phyloP scores from a whole-genome alignment of 1,139 yeast genomes.

The Candida sojae region DNA sequence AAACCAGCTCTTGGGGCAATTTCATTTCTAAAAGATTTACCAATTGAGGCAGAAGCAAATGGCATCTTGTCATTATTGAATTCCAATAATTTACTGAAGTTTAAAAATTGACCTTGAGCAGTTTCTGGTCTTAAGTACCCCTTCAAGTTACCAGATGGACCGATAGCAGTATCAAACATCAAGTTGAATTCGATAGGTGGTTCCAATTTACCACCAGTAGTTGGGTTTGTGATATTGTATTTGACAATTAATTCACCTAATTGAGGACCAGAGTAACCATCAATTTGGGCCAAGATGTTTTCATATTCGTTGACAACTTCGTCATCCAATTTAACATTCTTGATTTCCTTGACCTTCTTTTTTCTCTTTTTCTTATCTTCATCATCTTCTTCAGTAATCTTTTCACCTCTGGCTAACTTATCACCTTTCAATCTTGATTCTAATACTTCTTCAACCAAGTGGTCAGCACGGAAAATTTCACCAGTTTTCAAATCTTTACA shows the following conservation, averaged over 20 bases:
- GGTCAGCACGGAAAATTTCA: constrained; percentile 98
- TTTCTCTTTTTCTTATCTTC: constrained; percentile 86
- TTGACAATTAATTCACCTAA: constrained; percentile 85
- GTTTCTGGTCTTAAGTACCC: constrained; percentile 98
- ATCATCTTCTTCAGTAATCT: constrained; percentile 56
- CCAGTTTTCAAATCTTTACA: constrained; percentile 94
- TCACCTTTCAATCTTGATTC: constrained; percentile 96
- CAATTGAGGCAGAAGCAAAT: constrained; percentile 97
- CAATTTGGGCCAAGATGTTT: constrained; percentile 85
- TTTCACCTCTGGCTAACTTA: constrained; percentile 87
- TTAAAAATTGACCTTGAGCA: constrained; percentile 98
- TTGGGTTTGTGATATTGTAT: constrained; percentile 87
- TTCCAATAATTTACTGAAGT: constrained; percentile 90
- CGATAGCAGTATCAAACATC: constrained; percentile 99
- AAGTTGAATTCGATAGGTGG: constrained; percentile 94
- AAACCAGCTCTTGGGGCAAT: constrained; percentile 98
- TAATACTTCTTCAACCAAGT: constrained; percentile 94
- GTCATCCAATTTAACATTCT: constrained; percentile 85
- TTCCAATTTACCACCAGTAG: constrained; percentile 81
- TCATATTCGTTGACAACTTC: constrained; percentile 78
- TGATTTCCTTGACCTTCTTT: constrained; percentile 96
- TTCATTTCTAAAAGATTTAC: constrained; percentile 98
- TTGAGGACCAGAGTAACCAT: constrained; percentile 91
- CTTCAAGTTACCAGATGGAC: constrained; percentile 95
- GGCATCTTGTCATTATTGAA: constrained; percentile 97